Conservation (phyloP, 2,329 filamentous ascomycete species). For the Nemania abortiva region DNA sequence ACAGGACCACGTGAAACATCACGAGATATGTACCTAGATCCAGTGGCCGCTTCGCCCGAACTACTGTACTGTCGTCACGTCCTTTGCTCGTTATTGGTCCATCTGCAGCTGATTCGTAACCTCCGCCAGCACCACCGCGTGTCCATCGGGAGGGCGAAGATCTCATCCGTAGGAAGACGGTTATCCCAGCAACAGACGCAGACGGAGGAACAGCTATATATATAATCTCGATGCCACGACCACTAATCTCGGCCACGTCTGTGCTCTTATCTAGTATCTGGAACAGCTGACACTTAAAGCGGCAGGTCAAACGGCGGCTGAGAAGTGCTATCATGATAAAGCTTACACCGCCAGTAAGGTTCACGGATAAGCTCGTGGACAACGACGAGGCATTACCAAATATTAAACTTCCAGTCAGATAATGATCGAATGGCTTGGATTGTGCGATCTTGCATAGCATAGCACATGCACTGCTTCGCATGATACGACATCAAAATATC, state of each 20-base stretch:
- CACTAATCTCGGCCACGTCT: background rate
- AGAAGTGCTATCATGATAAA: conserved; percentile 29
- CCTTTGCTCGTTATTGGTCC: conserved; percentile 14
- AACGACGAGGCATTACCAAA: background rate
- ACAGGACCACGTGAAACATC: conserved; percentile 27
- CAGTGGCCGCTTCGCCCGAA: background rate
- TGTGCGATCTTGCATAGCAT: conserved; percentile 27
- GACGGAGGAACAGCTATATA: conserved; percentile 13
- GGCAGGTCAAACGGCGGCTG: conserved; percentile 27
- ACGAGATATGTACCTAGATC: conserved; percentile 1
- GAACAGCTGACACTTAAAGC: conserved; percentile 31
- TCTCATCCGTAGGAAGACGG: background rate
- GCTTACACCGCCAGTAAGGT: conserved; percentile 15
- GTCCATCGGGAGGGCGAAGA: background rate
- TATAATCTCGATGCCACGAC: conserved; percentile 1
- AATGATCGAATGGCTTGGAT: conserved; percentile 15
- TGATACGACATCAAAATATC: conserved; percentile 14
- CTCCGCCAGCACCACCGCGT: conserved; percentile 2
- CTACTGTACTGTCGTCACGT: background rate
- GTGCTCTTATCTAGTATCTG: conserved; percentile 27
- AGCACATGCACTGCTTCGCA: conserved; percentile 5
- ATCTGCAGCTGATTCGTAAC: background rate
- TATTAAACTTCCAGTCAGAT: conserved; percentile 3
- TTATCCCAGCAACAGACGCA: background rate
- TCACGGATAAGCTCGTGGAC: conserved; percentile 9